Evolutionary conservation across 306 rosid genomes (phyloP).

Genomic region (Cicer bijugum): DNA sequence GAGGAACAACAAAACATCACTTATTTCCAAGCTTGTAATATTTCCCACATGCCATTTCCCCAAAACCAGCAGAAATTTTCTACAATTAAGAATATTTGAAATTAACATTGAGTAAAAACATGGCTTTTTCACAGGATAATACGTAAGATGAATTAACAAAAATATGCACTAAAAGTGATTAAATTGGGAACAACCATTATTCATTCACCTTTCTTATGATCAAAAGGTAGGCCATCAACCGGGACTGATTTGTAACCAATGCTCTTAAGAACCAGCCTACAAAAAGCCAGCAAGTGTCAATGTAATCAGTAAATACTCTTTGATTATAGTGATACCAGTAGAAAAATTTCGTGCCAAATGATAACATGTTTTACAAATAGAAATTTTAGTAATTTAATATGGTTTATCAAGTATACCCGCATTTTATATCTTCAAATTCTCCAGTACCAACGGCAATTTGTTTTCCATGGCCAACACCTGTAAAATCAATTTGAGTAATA

Average conservation of each 20-base stretch:
- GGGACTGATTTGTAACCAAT: constrained; percentile 92
- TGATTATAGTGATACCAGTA: constrained; percentile 11
- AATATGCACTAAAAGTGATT: constrained; percentile 4
- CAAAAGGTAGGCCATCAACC: constrained; percentile 83
- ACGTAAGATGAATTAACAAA: constrained; percentile 9
- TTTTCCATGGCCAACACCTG: constrained; percentile 74
- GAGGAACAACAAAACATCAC: background rate
- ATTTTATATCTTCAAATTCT: constrained; percentile 71
- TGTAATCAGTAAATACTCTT: constrained; percentile 20
- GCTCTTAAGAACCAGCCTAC: constrained; percentile 88
- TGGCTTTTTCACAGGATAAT: constrained; percentile 23
- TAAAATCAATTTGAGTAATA: constrained; percentile 44
- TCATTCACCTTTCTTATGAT: constrained; percentile 72
- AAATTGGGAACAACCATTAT: constrained; percentile 9
- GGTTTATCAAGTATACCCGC: constrained; percentile 62
- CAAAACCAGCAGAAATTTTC: background rate
- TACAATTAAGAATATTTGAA: constrained; percentile 24
- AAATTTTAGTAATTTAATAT: constrained; percentile 23
- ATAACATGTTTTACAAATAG: constrained; percentile 33
- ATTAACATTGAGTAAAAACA: constrained; percentile 13
- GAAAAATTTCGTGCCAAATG: constrained; percentile 33
- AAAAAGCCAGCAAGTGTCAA: constrained; percentile 41
- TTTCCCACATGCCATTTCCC: constrained; percentile 8
- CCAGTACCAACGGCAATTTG: constrained; percentile 78
- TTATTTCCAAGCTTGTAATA: constrained; percentile 4